Evolutionary conservation across 352 stramenopile species (phyloP), one percentile per base, ranked within the genome.

Genomic region (Globisporangium mamillatum): DNA sequence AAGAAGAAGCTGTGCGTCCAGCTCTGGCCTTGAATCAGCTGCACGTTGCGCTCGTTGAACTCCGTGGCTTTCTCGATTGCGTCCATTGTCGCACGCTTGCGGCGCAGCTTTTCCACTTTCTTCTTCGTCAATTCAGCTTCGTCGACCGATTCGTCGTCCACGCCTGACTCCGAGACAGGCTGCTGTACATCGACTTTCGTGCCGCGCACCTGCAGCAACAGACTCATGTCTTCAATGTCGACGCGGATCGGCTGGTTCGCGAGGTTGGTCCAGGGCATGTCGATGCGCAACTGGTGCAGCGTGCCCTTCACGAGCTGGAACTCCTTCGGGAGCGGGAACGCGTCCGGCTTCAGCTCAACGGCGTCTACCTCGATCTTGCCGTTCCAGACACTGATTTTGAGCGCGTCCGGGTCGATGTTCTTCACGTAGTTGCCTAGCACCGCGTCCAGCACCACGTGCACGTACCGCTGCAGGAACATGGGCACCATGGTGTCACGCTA

Each of bases 381-480:
- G 64, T 89, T 93, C 87, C 87, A 95, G 12, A 95, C 81, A 72
- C 82, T 91, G 76, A 95, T 92, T 75, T 91, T 84, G 48, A 95
- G 75, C 58, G 85, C 78, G 61, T 90, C 82, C n/a, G 87, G 84
- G 70, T 95, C 87, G 67, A 93, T 91, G 77, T 95, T 91, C 77
- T 93, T 93, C 18, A 95, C 84, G 68, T 95, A 95, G 67, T 75
- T 88, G 46, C 87, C 87, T 57, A 95, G 81, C 63, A 95, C 80
- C 14, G 85, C 86, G 63, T 95, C 86, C 72, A 95, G 78, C 69
- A 93, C 81, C 57, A 91, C 79, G 73, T 92, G 85, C 72, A 90
- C 82, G 70, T 95, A 95, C 67, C 87, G 83, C 79, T 95, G 83
- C 72, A 95, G 81, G 69, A 93, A 88, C 81, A 88, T 91, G 22